Percentiles rank a stretch among this genome's conserved stretches.
Evolutionary conservation across 1,139 yeast genomes (phyloP).

Genomic region (Taphrina wiesneri): DNA sequence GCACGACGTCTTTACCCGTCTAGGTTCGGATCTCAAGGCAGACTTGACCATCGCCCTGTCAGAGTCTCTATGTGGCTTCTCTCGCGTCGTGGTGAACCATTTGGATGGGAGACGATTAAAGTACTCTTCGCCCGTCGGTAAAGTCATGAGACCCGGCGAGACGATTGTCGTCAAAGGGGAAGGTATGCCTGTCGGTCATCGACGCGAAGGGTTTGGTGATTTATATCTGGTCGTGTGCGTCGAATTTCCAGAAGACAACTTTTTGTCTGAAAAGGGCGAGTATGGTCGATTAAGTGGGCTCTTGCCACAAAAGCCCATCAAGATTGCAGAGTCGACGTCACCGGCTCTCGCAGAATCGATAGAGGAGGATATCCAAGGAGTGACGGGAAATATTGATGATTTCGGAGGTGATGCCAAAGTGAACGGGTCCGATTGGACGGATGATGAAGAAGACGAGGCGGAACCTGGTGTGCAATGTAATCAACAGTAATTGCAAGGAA

Average conservation of each 20-base stretch:
- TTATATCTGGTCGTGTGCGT: constrained; percentile 69
- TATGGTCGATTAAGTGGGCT: constrained; percentile 21
- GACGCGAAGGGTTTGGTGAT: constrained; percentile 60
- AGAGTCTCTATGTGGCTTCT: constrained; percentile 82
- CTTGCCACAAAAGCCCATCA: constrained; percentile 26
- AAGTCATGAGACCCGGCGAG: constrained; percentile 79
- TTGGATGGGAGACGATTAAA: constrained; percentile 76
- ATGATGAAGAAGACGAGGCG: constrained; percentile 22
- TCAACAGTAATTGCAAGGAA: constrained; percentile 7
- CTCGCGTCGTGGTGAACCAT: constrained; percentile 63
- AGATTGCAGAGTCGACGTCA: background rate
- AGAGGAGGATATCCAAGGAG: constrained; percentile 32
- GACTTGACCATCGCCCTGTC: constrained; percentile 63
- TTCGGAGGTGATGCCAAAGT: constrained; percentile 31
- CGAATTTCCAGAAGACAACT: constrained; percentile 79
- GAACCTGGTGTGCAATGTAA: constrained; percentile 27
- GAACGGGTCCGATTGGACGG: constrained; percentile 19
- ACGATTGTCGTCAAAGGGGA: constrained; percentile 66
- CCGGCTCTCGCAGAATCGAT: background rate
- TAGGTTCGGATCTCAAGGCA: constrained; percentile 65
- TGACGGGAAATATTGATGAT: constrained; percentile 22
- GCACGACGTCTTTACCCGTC: constrained; percentile 57
- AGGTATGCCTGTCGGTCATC: constrained; percentile 75
- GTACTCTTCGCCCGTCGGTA: constrained; percentile 59
- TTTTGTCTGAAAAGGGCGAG: constrained; percentile 48